phyloP scores from a whole-genome alignment of 1,284 basidiomycete genomes.

The Trametes sp. region DNA sequence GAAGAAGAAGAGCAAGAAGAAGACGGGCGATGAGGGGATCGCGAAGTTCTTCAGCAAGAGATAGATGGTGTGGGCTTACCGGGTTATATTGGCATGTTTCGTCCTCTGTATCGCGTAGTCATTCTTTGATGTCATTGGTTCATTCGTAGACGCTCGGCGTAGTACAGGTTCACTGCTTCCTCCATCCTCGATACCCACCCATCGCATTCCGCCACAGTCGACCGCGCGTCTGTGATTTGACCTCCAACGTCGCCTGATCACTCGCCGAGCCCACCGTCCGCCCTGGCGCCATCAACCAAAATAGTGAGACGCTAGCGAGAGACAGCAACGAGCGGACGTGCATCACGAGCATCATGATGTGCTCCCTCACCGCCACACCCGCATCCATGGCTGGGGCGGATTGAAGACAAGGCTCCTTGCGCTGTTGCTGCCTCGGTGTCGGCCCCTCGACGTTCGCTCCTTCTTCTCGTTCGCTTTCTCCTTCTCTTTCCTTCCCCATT shows the following conservation, averaged over 20 bases:
- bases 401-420: constrained; percentile 29
- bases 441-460: constrained; percentile 23
- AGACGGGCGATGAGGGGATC: constrained; percentile 58
- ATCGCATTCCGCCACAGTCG: background rate
- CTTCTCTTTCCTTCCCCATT: constrained; percentile 34
- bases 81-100: constrained; percentile 16
- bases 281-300: constrained; percentile 12
- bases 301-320: constrained; percentile 15
- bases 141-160: constrained; percentile 1
- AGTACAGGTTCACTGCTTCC: background rate
- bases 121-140: constrained; percentile 12
- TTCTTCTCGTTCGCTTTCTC: constrained; percentile 26
- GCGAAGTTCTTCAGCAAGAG: constrained; percentile 75
- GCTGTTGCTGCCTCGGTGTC: constrained; percentile 23
- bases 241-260: background rate
- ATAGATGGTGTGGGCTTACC: constrained; percentile 30
- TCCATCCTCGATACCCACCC: background rate
- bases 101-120: constrained; percentile 10
- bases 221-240: background rate
- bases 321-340: constrained; percentile 20
- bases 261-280: background rate
- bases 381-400: constrained; percentile 17
- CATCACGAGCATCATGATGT: constrained; percentile 32
- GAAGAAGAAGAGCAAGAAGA: constrained; percentile 51
- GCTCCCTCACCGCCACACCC: constrained; percentile 23